Base-by-base conservation (phyloP, 768 basidiomycete species). In the Boletus tomentosulus region DNA sequence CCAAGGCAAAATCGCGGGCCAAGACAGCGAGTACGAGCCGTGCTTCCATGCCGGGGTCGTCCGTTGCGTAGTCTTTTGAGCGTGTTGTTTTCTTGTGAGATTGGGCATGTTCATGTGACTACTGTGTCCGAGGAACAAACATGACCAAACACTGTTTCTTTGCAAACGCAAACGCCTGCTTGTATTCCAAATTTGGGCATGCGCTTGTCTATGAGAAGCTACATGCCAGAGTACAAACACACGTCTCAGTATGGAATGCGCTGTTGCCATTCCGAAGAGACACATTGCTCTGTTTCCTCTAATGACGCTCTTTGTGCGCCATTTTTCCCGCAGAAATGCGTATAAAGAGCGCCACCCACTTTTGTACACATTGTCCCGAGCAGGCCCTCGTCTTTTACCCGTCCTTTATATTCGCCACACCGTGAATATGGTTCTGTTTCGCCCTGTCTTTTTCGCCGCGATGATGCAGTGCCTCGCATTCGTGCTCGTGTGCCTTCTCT, bases 131-230 rank as follows among this genome's bases (percentile, higher is more conserved):
- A 19, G 19, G 24, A 6, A 27, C 56, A 60, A 55, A 55, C 43
- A 13, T 12, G 16, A 13, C 9, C 43, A 64, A 58, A 53, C 22
- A 47, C 19, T 4, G 51, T 49, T 34, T 44, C 44, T 27, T 13
- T 38, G 50, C 37, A 45, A 19, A 19, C 19, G 19, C 19, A 19
- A 19, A 56, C 64, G 48, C 43, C 52, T 15, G 56, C 51, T 70
- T 68, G 61, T 70, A 56, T 58, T 67, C 66, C 66, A 13, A 28
- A 66, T 70, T 69, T 70, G 59, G 66, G 4, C 50, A 57, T 66
- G 11, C 47, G 42, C 42, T 67, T 69, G 65, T 69, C 7, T 33
- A 7, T 8, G n/a, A 46, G 45, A 46, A 19, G 24, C 22, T 12
- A 41, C 48, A 9, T 24, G 22, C 13, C 39, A 22, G 48, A 57